phyloP scores from a whole-genome alignment of 2,329 filamentous ascomycete genomes.

The Fusarium sp. region DNA sequence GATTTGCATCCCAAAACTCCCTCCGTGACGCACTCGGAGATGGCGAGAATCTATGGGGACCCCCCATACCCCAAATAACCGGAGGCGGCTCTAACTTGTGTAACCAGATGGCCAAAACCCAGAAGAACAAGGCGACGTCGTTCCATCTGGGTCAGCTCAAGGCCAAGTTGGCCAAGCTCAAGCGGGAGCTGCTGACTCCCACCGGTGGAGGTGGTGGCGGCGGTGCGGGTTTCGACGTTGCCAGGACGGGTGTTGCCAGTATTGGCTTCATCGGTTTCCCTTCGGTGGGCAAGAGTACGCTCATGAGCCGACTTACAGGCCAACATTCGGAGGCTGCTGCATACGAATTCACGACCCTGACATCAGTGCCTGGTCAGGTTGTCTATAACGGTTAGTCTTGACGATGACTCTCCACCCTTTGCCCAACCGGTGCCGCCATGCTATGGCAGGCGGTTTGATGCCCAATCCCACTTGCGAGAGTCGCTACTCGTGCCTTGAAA shows the following conservation, averaged over 20 bases:
- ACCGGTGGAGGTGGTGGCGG: slow-evolving; percentile 83
- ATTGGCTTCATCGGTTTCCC: slow-evolving; percentile 98
- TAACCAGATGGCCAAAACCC: slow-evolving; percentile 87
- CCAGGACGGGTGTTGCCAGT: slow-evolving; percentile 95
- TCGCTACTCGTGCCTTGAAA: slow-evolving; percentile 16
- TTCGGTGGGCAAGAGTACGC: slow-evolving; percentile 96
- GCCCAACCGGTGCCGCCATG: slow-evolving; percentile 20
- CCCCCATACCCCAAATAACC: slow-evolving; percentile 4
- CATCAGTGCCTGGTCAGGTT: slow-evolving; percentile 95
- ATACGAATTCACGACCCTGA: slow-evolving; percentile 98
- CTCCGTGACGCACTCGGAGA: slow-evolving; percentile 22
- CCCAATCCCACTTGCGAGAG: slow-evolving; percentile 26
- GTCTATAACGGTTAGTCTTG: slow-evolving; percentile 80
- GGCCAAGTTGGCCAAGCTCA: slow-evolving; percentile 97
- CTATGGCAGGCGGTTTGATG: slow-evolving; percentile 26
- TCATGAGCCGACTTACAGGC: slow-evolving; percentile 94
- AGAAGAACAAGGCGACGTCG: slow-evolving; percentile 96
- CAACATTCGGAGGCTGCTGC: slow-evolving; percentile 97
- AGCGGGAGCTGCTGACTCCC: slow-evolving; percentile 92
- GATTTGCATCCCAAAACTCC: slow-evolving; percentile 19
- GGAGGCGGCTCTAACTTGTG: slow-evolving; percentile 32
- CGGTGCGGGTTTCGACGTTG: slow-evolving; percentile 89
- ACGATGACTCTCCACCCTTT: slow-evolving; percentile 13
- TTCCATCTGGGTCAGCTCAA: slow-evolving; percentile 96
- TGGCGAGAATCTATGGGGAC: slow-evolving; percentile 11